A percentile compares a stretch with the other conserved stretches of the same genome.
phyloP scores from a whole-genome alignment of 225 moss, liverwort and hornwort genomes.

The Pseudoscleropodium purum region DNA sequence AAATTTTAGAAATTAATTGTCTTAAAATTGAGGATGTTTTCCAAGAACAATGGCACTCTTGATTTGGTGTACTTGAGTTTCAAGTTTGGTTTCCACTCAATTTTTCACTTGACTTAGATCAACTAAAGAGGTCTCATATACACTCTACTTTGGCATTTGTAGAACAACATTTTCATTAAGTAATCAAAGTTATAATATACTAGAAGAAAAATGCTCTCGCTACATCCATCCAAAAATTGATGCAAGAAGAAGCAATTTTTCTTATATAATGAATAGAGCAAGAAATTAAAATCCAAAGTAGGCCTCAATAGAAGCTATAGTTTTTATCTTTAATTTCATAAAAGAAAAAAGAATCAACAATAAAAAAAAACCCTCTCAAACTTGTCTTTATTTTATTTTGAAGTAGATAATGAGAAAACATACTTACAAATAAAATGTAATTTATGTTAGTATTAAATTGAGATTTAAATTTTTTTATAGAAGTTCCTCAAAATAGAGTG shows the following conservation, averaged over 20 bases:
- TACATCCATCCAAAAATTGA: not conserved
- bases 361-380: not conserved
- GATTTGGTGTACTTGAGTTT: not conserved
- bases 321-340: not conserved
- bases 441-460: not conserved
- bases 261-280: not conserved
- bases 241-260: not conserved
- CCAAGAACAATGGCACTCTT: not conserved
- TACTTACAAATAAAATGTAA: not conserved
- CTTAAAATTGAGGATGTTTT: not conserved
- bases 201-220: not conserved
- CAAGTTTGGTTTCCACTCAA: not conserved
- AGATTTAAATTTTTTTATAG: not conserved
- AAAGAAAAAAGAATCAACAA: not conserved
- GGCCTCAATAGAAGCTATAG: not conserved
- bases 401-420: not conserved
- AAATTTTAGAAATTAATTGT: not conserved
- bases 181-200: not conserved
- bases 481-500: not conserved
- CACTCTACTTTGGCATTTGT: not conserved
- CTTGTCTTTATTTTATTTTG: not conserved
- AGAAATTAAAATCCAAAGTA: not conserved
- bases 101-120: not conserved
- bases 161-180: not conserved
- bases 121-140: not conserved